Evolutionary conservation across 2,329 filamentous ascomycete species (phyloP).

Genomic region (Microcyclospora tardicrescens): DNA sequence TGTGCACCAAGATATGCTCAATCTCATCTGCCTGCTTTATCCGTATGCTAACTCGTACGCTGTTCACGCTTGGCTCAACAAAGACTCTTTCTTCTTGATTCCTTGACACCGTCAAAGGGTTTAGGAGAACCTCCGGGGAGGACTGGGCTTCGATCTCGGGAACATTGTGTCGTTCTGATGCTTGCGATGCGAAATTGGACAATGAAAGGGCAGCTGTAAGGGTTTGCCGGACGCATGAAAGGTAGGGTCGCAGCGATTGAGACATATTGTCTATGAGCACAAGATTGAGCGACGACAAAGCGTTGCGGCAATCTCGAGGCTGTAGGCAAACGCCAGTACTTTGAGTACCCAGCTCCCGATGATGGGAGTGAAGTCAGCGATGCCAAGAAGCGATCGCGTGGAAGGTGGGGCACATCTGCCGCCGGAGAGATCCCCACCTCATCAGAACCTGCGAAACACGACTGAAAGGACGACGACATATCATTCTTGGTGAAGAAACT

Average conservation of each 20-base stretch:
- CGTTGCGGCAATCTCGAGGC: too few relatives aligned
- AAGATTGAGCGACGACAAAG: too few relatives aligned
- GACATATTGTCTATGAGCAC: constrained; percentile 39
- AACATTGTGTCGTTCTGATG: constrained; percentile 92
- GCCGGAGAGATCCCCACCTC: too few relatives aligned
- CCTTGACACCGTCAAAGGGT: constrained; percentile 76
- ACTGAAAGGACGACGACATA: too few relatives aligned
- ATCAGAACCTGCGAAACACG: too few relatives aligned
- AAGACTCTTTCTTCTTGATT: constrained; percentile 96
- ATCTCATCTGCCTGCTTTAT: constrained; percentile 99
- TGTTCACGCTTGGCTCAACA: constrained; percentile 95
- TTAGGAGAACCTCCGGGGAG: constrained; percentile 86
- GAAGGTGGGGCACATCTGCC: too few relatives aligned
- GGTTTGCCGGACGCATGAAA: constrained; percentile 89
- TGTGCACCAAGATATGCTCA: constrained; percentile 94
- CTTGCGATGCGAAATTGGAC: constrained; percentile 95
- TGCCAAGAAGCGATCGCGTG: too few relatives aligned
- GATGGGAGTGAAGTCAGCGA: too few relatives aligned
- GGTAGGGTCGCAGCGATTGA: constrained; percentile 91
- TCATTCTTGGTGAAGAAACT: too few relatives aligned
- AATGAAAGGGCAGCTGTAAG: constrained; percentile 86
- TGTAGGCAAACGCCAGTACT: too few relatives aligned
- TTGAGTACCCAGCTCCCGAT: too few relatives aligned
- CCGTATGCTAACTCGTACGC: constrained; percentile 91
- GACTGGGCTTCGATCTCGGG: constrained; percentile 90